A percentile compares a stretch with the other conserved stretches of the same genome.
These are phyloP conservation scores for Penicillium occitanis DNA, from an alignment of 2,329 filamentous ascomycete genomes.

Conservation along the genomic window DNA sequence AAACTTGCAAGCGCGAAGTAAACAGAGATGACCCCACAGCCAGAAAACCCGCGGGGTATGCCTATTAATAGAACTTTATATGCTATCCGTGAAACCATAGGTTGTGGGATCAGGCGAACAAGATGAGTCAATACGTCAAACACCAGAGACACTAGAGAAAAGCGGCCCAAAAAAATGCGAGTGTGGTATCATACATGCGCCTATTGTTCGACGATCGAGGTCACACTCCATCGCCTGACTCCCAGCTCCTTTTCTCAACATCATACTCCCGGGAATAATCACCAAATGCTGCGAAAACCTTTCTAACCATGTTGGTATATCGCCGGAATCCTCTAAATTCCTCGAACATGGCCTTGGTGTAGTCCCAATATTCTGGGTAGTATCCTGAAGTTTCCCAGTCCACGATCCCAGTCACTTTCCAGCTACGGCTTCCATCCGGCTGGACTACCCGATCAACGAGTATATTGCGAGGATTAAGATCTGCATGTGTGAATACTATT, in stretches of 20 bases:
- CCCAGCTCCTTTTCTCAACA: slow-evolving; percentile 1
- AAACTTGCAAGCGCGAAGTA: not conserved
- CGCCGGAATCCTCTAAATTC: not conserved
- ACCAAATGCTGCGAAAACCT: not conserved
- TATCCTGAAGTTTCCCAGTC: slow-evolving; percentile 1
- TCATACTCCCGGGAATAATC: not conserved
- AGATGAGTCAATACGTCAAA: not conserved
- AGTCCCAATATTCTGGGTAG: slow-evolving; percentile 12
- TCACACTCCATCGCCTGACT: not conserved
- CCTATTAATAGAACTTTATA: not conserved
- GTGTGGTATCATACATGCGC: not conserved
- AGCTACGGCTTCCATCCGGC: slow-evolving; percentile 4
- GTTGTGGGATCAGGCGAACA: not conserved
- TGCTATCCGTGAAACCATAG: not conserved
- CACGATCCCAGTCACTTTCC: slow-evolving; percentile 4
- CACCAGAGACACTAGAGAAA: not conserved
- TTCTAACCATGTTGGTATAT: not conserved
- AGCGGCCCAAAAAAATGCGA: not conserved
- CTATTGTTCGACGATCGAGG: not conserved
- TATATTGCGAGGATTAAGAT: slow-evolving; percentile 7
- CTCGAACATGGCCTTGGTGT: not conserved
- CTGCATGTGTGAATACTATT: slow-evolving; percentile 9
- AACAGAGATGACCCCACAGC: not conserved
- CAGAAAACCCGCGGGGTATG: not conserved
- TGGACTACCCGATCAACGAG: not conserved